Evolutionary conservation across 2,329 filamentous ascomycete genomes (phyloP).

Genomic region (Didymella glomerata): DNA sequence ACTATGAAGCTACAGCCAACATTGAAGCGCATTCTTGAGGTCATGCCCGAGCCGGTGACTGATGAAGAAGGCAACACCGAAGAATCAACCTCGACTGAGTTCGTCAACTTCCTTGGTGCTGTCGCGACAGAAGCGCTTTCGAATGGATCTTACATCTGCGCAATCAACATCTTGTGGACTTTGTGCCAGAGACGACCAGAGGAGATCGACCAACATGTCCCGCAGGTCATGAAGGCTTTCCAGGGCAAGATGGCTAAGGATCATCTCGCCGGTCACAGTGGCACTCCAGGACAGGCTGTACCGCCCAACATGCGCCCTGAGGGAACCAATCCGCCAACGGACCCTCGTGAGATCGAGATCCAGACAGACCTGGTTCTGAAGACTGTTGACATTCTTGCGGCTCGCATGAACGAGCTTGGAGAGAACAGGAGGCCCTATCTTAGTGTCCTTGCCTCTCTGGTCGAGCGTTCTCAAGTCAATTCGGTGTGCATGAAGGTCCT

Average conservation of each 20-base stretch:
- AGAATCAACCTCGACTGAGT: conserved; percentile 80
- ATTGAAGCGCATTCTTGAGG: conserved; percentile 83
- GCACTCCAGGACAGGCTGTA: conserved; percentile 47
- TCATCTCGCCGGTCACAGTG: conserved; percentile 75
- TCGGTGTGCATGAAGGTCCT: conserved; percentile 91
- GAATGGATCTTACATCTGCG: conserved; percentile 80
- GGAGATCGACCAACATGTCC: conserved; percentile 89
- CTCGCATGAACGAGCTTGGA: conserved; percentile 90
- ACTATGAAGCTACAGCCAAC: conserved; percentile 71
- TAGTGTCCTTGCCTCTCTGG: conserved; percentile 90
- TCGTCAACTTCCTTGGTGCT: conserved; percentile 83
- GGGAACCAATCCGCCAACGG: conserved; percentile 67
- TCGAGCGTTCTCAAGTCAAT: conserved; percentile 91
- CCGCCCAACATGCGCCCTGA: conserved; percentile 60
- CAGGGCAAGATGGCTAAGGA: conserved; percentile 92
- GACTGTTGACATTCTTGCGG: conserved; percentile 89
- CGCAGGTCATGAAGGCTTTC: conserved; percentile 88
- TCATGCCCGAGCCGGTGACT: conserved; percentile 82
- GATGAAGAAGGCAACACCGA: conserved; percentile 85
- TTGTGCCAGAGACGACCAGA: conserved; percentile 84
- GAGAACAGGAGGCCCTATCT: conserved; percentile 93
- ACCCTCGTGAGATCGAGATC: conserved; percentile 82
- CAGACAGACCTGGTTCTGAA: conserved; percentile 93
- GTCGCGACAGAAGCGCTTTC: conserved; percentile 88
- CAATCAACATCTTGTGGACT: conserved; percentile 93